Evolutionary conservation across 140 eudicot species (phyloP).

Genomic region (Flaveria floridana): DNA sequence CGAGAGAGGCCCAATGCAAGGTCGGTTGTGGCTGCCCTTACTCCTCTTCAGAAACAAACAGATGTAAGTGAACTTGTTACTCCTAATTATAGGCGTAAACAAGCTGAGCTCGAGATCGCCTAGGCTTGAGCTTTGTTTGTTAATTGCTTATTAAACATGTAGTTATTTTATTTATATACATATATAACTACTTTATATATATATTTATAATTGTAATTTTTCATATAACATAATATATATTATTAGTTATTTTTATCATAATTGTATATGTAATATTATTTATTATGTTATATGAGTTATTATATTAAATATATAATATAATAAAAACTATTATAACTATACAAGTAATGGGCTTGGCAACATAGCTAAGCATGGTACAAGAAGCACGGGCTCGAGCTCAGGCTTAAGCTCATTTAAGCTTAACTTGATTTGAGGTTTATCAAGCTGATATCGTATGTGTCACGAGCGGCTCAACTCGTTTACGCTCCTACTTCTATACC

Average conservation of each 20-base stretch:
- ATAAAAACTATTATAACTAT: background rate
- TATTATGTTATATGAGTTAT: background rate
- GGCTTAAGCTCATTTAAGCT: background rate
- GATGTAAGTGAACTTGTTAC: slow-evolving; percentile 45
- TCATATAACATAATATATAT: background rate
- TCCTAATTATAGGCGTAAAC: background rate
- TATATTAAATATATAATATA: background rate
- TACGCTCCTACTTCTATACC: background rate
- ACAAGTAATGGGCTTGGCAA: background rate
- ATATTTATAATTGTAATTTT: background rate
- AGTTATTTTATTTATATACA: background rate
- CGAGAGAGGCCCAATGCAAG: slow-evolving; percentile 91
- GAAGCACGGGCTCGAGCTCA: background rate
- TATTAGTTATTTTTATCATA: background rate
- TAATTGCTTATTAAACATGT: background rate
- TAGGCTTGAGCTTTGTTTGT: background rate
- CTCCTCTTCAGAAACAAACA: slow-evolving; percentile 77
- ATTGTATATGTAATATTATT: background rate
- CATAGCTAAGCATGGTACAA: background rate
- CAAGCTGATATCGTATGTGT: background rate
- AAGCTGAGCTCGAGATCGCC: background rate
- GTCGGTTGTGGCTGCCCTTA: slow-evolving; percentile 69
- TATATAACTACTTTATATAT: background rate
- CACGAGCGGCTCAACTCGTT: background rate
- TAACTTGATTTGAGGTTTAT: background rate